Percentiles rank a stretch among this genome's conserved stretches.
phyloP scores from a whole-genome alignment of 192 early-diverging fungal species.

The Podila minutissima region DNA sequence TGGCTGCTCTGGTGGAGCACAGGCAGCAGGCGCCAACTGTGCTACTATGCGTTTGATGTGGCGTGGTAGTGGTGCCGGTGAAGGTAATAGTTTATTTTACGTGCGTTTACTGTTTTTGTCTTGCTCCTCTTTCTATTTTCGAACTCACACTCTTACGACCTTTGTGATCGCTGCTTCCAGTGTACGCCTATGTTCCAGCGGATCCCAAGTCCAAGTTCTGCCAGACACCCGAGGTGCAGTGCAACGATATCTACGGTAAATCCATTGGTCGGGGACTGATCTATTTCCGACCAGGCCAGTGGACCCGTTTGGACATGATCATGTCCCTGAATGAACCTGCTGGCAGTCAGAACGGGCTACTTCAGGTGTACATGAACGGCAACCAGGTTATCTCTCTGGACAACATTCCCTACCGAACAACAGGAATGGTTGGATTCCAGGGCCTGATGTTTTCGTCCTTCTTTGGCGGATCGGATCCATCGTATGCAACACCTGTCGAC shows the following conservation, averaged over 20 bases:
- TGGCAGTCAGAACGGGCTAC: slow-evolving; percentile 47
- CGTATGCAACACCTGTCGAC: slow-evolving; percentile 49
- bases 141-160: not conserved
- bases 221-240: slow-evolving; percentile 28
- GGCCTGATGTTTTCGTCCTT: slow-evolving; percentile 62
- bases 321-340: slow-evolving; percentile 50
- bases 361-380: slow-evolving; percentile 57
- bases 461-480: slow-evolving; percentile 56
- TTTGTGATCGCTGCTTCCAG: slow-evolving; percentile 27
- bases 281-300: slow-evolving; percentile 45
- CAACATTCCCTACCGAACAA: slow-evolving; percentile 52
- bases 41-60: slow-evolving; percentile 63
- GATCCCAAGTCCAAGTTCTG: slow-evolving; percentile 44
- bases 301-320: slow-evolving; percentile 57
- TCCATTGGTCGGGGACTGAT: slow-evolving; percentile 61
- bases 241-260: slow-evolving; percentile 59
- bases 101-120: not conserved
- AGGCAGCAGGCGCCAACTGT: slow-evolving; percentile 56
- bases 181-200: slow-evolving; percentile 59
- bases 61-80: slow-evolving; percentile 45
- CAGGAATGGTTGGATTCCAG: slow-evolving; percentile 53
- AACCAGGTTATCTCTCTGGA: slow-evolving; percentile 39
- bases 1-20: slow-evolving; percentile 58
- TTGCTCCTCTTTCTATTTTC: not conserved
- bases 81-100: slow-evolving; percentile 25